Conservation (phyloP, 2,329 filamentous ascomycete species). For the Epichloe gansuensis region DNA sequence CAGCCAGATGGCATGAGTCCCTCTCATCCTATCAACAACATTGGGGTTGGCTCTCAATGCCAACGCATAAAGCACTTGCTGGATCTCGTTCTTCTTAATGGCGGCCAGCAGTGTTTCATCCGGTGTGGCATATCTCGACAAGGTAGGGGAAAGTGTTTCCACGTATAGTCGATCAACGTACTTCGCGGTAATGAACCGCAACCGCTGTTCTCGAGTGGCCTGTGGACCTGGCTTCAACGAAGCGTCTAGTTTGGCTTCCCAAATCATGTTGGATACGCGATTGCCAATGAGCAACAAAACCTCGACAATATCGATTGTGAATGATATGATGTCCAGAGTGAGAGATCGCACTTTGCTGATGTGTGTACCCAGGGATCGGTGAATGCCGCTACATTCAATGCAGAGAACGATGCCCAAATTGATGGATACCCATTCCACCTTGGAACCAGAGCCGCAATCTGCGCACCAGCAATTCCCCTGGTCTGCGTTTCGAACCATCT, state of each 20-base stretch:
- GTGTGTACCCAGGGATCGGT: constrained; percentile 89
- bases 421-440: constrained; percentile 98
- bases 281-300: constrained; percentile 85
- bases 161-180: constrained; percentile 79
- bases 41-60: constrained; percentile 83
- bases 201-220: constrained; percentile 74
- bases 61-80: constrained; percentile 81
- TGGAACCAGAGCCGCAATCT: constrained; percentile 80
- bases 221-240: constrained; percentile 59
- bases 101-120: constrained; percentile 85
- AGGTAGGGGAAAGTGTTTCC: constrained; percentile 59
- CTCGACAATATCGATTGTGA: constrained; percentile 94
- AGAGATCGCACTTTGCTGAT: constrained; percentile 95
- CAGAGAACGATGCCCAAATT: constrained; percentile 93
- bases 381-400: constrained; percentile 96
- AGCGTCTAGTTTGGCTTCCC: constrained; percentile 75
- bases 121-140: constrained; percentile 63
- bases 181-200: constrained; percentile 92
- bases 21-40: constrained; percentile 68
- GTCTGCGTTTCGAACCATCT: constrained; percentile 77
- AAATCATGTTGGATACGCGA: constrained; percentile 88
- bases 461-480: constrained; percentile 90
- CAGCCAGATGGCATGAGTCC: constrained; percentile 79
- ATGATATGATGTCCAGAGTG: constrained; percentile 89
- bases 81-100: constrained; percentile 93